Conservation (phyloP, 78 protist species). For the Chrysochromulina tobinii region DNA sequence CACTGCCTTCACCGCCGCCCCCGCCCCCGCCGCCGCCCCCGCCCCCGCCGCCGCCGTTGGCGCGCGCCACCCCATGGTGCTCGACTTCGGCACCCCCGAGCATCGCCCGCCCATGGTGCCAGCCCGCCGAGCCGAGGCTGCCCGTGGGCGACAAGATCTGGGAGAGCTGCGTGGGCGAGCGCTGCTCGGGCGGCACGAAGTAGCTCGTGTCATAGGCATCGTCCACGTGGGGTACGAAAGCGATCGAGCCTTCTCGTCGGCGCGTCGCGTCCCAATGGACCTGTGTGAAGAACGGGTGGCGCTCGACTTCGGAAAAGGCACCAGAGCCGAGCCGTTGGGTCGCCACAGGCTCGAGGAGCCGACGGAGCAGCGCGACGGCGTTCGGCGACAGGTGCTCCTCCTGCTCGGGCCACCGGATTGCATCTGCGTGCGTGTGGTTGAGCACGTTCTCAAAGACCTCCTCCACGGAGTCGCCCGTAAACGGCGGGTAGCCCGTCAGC, state of each 20-base stretch:
- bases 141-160: background rate
- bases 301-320: background rate
- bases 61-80: no score
- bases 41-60: no score
- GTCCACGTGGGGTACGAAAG: background rate
- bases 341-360: background rate
- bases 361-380: background rate
- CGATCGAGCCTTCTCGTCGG: background rate
- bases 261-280: background rate
- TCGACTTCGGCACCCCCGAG: background rate
- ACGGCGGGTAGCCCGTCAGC: constrained; percentile 87
- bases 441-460: constrained; percentile 52
- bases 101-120: background rate
- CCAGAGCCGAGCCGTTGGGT: background rate
- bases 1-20: no score
- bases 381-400: background rate
- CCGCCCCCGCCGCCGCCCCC: no score
- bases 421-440: background rate
- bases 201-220: background rate
- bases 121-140: background rate
- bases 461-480: constrained; percentile 85
- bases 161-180: background rate
- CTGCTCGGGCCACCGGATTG: background rate
- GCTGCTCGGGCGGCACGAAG: background rate
- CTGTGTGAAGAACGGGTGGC: background rate